Evolutionary conservation across 2,329 filamentous ascomycete genomes (phyloP).

Genomic region (Colletotrichum lini): DNA sequence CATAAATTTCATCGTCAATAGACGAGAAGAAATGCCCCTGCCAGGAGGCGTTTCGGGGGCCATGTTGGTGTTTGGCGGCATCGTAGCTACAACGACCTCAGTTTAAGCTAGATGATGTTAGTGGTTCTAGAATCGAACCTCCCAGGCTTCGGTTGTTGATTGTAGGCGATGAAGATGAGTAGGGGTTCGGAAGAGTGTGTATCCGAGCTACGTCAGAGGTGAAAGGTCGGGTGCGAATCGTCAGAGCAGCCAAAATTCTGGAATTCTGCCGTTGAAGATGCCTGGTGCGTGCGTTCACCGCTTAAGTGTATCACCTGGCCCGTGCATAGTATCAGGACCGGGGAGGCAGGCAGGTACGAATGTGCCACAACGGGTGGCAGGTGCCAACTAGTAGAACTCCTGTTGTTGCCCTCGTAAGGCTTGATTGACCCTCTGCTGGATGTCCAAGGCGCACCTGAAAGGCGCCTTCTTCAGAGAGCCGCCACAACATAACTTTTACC

Average conservation of each 20-base stretch:
- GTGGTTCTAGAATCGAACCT: background rate
- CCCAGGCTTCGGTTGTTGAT: background rate
- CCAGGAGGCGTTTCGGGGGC: conserved; percentile 68
- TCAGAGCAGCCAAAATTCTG: conserved; percentile 31
- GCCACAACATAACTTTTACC: too few relatives aligned
- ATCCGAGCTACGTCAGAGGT: background rate
- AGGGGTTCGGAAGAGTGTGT: background rate
- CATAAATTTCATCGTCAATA: conserved; percentile 98
- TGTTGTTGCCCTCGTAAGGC: too few relatives aligned
- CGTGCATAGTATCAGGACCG: background rate
- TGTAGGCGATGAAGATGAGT: background rate
- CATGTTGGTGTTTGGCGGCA: conserved; percentile 50
- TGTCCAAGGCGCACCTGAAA: too few relatives aligned
- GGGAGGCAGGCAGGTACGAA: too few relatives aligned
- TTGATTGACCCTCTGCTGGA: too few relatives aligned
- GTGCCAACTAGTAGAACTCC: too few relatives aligned
- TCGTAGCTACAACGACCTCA: conserved; percentile 41
- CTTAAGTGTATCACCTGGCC: background rate
- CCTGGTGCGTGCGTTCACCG: conserved; percentile 11
- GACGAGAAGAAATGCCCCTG: conserved; percentile 83
- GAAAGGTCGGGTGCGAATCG: background rate
- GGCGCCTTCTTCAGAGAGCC: too few relatives aligned
- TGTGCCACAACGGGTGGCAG: too few relatives aligned
- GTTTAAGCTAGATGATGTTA: background rate
- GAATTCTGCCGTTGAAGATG: conserved; percentile 34